These are phyloP conservation scores for Pythium dissimile DNA, from an alignment of 352 stramenopile species.

Conservation along the genomic window DNA sequence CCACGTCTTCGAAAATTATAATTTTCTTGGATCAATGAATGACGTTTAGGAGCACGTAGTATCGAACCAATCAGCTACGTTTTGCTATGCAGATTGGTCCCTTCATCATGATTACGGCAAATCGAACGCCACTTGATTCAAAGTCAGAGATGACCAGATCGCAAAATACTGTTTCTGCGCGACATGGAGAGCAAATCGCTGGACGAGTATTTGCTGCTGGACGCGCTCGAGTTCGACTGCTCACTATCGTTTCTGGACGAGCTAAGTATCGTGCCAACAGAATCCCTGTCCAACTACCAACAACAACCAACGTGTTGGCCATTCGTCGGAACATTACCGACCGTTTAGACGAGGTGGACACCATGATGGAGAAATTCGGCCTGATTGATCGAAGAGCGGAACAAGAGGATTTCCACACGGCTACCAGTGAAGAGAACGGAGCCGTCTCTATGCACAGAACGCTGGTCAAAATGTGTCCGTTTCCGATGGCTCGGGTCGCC, in stretches of 20 bases:
- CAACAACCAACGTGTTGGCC: not conserved
- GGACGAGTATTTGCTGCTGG: not conserved
- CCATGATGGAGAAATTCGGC: not conserved
- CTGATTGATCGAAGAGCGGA: not conserved
- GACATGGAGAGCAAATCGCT: not conserved
- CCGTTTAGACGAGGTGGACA: not conserved
- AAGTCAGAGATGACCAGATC: no score
- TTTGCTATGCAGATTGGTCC: no score
- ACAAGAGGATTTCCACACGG: not conserved
- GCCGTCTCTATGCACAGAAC: not conserved
- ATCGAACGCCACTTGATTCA: no score
- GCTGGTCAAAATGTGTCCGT: conserved; percentile 1
- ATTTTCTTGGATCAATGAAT: no score
- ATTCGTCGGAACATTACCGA: not conserved
- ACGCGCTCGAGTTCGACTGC: not conserved
- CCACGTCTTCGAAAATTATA: no score
- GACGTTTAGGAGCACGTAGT: no score
- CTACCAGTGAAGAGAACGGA: not conserved
- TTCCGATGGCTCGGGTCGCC: not conserved
- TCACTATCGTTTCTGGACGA: not conserved
- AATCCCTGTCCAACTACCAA: not conserved
- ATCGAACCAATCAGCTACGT: no score
- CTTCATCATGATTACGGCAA: no score
- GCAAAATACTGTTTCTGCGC: no score
- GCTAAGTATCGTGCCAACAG: not conserved